Base-by-base conservation (phyloP, 495 filamentous ascomycete genomes). In the Hypoxylon fragiforme region DNA sequence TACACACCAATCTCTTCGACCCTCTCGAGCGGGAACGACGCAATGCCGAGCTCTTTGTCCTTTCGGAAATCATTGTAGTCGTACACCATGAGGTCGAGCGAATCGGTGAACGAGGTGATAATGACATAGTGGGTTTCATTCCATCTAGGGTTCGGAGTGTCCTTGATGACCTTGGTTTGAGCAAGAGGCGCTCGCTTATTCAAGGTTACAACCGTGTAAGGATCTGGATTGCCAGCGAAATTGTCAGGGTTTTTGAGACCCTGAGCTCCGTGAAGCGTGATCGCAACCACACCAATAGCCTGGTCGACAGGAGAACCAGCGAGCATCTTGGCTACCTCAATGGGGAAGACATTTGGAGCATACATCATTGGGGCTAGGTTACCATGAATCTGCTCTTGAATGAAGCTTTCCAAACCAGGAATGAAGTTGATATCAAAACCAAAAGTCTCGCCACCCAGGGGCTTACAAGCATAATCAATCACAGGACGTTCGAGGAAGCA, bases 341-440 rank as follows among this genome's bases (percentile, higher is more conserved):
- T 90, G 14, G 94, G 95, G 80, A 97, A 99, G 22, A 95, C 91
- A 63, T 97, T 96, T 6, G 94, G 94, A 39, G 84, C 86, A 62
- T 97, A 97, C 87, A 97, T 92, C 85, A 99, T 97, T 8, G 94
- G 94, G 1, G 83, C 84, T 28, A 98, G 75, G 60, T 91, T 96
- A 56, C 81, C 83, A 71, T 99, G 95, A 50, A 99, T 92, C 71
- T 94, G 89, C 46, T 97, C 95, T 72, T 89, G 85, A 63, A 99
- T 97, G 73, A 97, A 97, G 53, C 65, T 80, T 70, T 95, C 90
- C 16, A 99, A 77, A 44, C 92, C 92, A 19, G 95, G 94, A 54
- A 99, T 92, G 74, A 97, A 96, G 72, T 96, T 96, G 75, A 99
- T 96, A 68, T 99, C 94, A 68, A 99, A 96, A 41, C 94, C 94